Evolutionary conservation across 1,284 basidiomycete species (phyloP).

Genomic region (Sphagnurus paluster): DNA sequence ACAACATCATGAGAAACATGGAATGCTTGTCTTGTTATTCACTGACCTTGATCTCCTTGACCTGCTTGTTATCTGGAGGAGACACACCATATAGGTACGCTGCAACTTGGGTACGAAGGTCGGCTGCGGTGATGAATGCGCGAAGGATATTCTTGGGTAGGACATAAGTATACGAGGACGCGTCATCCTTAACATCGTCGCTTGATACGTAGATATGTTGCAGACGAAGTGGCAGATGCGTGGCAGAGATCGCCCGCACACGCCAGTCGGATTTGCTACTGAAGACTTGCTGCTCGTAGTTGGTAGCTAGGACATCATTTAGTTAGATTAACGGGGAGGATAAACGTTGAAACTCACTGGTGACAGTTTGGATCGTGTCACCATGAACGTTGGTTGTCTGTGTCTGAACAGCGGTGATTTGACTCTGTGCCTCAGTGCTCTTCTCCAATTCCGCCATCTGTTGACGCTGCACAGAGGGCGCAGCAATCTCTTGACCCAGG

Average conservation of each 20-base stretch:
- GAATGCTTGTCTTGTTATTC: conserved; percentile 1
- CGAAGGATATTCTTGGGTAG: conserved; percentile 97
- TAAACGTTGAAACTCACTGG: conserved; percentile 56
- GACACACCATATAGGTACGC: conserved; percentile 93
- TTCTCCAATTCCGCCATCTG: conserved; percentile 99
- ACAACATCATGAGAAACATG: conserved; percentile 7
- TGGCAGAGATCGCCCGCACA: conserved; percentile 93
- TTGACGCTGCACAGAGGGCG: conserved; percentile 91
- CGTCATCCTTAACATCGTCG: conserved; percentile 98
- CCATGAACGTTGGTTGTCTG: conserved; percentile 98
- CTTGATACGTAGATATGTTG: conserved; percentile 99
- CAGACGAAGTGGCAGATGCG: conserved; percentile 92
- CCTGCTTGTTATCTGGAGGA: conserved; percentile 95
- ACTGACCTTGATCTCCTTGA: conserved; percentile 92
- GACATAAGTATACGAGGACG: conserved; percentile 91
- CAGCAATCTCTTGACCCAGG: conserved; percentile 95
- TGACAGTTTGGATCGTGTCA: conserved; percentile 94
- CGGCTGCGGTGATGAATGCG: conserved; percentile 91
- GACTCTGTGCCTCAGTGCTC: conserved; percentile 89
- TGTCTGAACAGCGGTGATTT: conserved; percentile 96
- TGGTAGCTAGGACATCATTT: conserved; percentile 62
- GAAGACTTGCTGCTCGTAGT: conserved; percentile 97
- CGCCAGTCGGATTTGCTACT: conserved; percentile 99
- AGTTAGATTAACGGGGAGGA: conserved; percentile 12
- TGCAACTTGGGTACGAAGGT: conserved; percentile 95